These are phyloP conservation scores for Microcera coccophila DNA, from an alignment of 2,329 filamentous ascomycete genomes.

Conservation along the genomic window DNA sequence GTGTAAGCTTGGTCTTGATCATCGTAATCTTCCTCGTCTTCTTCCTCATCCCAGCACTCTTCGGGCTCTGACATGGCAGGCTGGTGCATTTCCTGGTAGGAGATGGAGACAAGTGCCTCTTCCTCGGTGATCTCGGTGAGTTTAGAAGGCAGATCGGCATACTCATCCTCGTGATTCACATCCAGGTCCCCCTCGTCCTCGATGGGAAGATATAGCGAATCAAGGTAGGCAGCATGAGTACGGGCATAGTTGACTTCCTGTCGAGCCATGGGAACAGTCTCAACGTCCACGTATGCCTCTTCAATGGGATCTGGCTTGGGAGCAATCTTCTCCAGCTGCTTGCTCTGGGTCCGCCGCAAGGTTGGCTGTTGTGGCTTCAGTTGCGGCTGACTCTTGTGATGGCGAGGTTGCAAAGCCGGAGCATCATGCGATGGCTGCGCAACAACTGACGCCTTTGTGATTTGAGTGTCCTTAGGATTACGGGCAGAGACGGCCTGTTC, in stretches of 20 bases:
- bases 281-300: constrained; percentile 4
- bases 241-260: constrained; percentile 20
- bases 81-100: constrained; percentile 22
- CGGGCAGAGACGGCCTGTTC: constrained; percentile 12
- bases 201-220: constrained; percentile 23
- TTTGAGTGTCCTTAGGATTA: constrained; percentile 18
- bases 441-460: constrained; percentile 13
- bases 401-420: constrained; percentile 39
- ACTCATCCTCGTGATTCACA: constrained; percentile 22
- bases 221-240: constrained; percentile 27
- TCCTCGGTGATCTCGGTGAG: constrained; percentile 33
- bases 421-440: constrained; percentile 20
- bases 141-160: constrained; percentile 22
- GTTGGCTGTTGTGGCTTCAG: constrained; percentile 42
- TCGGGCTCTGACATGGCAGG: constrained; percentile 46
- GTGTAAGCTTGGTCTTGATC: constrained; percentile 65
- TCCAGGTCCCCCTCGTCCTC: constrained; percentile 25
- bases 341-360: constrained; percentile 45
- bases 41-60: constrained; percentile 76
- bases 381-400: constrained; percentile 53
- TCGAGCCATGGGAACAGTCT: constrained; percentile 9
- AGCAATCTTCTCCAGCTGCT: constrained; percentile 31
- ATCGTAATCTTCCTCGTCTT: constrained; percentile 66
- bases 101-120: constrained; percentile 18
- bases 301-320: constrained; percentile 17